Evolutionary conservation across 2,329 filamentous ascomycete species (phyloP).

Genomic region (Coniochaeta sp.): DNA sequence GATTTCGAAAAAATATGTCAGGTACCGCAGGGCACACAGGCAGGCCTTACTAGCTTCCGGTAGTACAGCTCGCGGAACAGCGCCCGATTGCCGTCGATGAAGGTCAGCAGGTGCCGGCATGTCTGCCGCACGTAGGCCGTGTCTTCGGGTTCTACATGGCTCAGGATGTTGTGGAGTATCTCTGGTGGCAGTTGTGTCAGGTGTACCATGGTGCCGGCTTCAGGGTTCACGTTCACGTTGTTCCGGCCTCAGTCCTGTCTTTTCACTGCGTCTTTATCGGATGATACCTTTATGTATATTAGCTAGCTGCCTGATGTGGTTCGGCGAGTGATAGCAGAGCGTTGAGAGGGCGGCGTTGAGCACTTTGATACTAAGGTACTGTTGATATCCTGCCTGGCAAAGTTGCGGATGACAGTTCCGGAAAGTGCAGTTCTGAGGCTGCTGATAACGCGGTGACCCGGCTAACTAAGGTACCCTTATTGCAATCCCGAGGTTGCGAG

Average conservation of each 20-base stretch:
- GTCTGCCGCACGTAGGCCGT: slow-evolving; percentile 42
- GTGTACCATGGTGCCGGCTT: slow-evolving; percentile 14
- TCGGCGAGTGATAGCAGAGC: not conserved
- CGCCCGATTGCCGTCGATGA: slow-evolving; percentile 48
- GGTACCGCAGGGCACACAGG: not conserved
- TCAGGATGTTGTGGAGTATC: slow-evolving; percentile 54
- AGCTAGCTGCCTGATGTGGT: not conserved
- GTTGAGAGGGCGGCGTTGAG: not conserved
- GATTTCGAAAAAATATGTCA: not conserved
- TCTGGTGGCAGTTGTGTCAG: slow-evolving; percentile 43
- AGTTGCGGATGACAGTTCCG: not conserved
- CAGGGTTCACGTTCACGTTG: too few species aligned
- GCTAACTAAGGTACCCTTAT: too few species aligned
- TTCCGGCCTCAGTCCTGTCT: too few species aligned
- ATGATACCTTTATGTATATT: not conserved
- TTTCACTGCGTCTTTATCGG: too few species aligned
- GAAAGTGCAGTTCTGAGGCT: not conserved
- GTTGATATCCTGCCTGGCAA: not conserved
- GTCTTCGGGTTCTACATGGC: slow-evolving; percentile 47
- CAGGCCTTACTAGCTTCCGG: slow-evolving; percentile 38
- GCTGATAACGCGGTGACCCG: too few species aligned
- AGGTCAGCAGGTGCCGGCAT: slow-evolving; percentile 44
- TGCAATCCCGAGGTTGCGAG: not conserved
- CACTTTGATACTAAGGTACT: not conserved
- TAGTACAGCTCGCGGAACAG: slow-evolving; percentile 59